These are phyloP conservation scores for Agastache rugosa DNA, from an alignment of 257 asterid genomes.

Conservation along the genomic window DNA sequence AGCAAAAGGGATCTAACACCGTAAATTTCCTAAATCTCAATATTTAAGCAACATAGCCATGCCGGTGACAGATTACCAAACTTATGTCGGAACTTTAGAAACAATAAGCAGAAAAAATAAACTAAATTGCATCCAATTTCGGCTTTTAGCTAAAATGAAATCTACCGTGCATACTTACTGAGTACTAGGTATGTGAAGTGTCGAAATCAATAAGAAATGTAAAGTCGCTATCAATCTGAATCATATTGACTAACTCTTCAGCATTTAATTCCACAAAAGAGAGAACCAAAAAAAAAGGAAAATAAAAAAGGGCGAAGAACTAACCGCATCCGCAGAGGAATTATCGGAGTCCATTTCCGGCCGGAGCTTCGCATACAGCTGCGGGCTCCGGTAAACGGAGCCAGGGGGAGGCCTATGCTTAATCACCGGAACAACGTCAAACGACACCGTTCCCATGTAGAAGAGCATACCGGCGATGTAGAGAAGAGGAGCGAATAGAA, in stretches of 20 bases:
- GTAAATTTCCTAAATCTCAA: constrained; percentile 1
- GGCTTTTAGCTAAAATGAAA: constrained; percentile 32
- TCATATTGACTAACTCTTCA: constrained; percentile 28
- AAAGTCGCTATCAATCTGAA: constrained; percentile 41
- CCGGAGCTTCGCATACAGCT: constrained; percentile 69
- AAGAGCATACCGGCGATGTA: constrained; percentile 86
- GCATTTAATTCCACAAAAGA: constrained; percentile 24
- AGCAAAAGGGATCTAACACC: constrained; percentile 19
- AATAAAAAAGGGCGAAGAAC: constrained; percentile 28
- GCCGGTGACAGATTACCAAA: constrained; percentile 31
- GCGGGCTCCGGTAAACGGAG: constrained; percentile 89
- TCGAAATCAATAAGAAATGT: constrained; percentile 33
- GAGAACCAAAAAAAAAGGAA: not conserved
- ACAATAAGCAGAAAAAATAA: constrained; percentile 16
- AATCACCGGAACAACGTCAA: constrained; percentile 71
- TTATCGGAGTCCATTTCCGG: constrained; percentile 78
- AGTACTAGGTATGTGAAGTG: constrained; percentile 25
- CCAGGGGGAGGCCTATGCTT: constrained; percentile 72
- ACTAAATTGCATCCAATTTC: constrained; percentile 5
- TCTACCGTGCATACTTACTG: constrained; percentile 21
- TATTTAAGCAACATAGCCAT: constrained; percentile 21
- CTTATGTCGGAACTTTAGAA: constrained; percentile 14
- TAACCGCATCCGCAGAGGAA: constrained; percentile 88
- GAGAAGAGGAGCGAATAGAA: constrained; percentile 83
- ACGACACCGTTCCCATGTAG: constrained; percentile 94